These are phyloP conservation scores for Rhodosporidiobolus odoratus DNA, from an alignment of 768 basidiomycete genomes.

Conservation along the genomic window DNA sequence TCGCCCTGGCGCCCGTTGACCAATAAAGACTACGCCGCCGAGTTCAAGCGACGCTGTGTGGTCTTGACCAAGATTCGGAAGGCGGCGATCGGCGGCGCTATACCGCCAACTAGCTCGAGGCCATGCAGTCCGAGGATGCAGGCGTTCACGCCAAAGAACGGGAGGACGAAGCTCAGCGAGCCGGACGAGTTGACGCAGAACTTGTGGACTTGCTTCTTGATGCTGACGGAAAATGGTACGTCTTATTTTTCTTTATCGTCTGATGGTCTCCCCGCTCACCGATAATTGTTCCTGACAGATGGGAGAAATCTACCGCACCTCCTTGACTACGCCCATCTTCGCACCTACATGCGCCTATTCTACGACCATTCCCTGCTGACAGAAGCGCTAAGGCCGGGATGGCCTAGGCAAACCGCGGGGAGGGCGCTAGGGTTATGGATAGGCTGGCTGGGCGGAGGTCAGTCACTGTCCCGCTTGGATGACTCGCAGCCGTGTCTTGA, in stretches of 20 bases:
- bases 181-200: conserved; percentile 48
- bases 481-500: not conserved
- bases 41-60: conserved; percentile 61
- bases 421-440: conserved; percentile 47
- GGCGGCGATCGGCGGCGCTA: conserved; percentile 43
- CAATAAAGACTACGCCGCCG: conserved; percentile 54
- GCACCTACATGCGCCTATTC: conserved; percentile 44
- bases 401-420: conserved; percentile 44
- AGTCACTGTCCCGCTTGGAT: not conserved
- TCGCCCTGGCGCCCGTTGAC: conserved; percentile 48
- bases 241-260: not conserved
- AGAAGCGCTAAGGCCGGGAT: conserved; percentile 46
- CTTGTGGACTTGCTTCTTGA: conserved; percentile 62
- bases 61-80: conserved; percentile 58
- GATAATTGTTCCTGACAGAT: not conserved
- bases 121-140: conserved; percentile 32
- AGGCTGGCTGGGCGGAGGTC: conserved; percentile 42
- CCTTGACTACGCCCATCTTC: conserved; percentile 41
- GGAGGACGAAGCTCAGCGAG: conserved; percentile 18
- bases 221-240: conserved; percentile 69
- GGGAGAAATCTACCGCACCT: conserved; percentile 30
- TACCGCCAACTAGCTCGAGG: conserved; percentile 42
- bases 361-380: conserved; percentile 44
- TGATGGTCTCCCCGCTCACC: not conserved
- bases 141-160: conserved; percentile 23